Percentiles rank a stretch among this genome's conserved stretches.
Evolutionary conservation across 2,329 filamentous ascomycete genomes (phyloP).

Genomic region (Colletotrichum ledebouriae): DNA sequence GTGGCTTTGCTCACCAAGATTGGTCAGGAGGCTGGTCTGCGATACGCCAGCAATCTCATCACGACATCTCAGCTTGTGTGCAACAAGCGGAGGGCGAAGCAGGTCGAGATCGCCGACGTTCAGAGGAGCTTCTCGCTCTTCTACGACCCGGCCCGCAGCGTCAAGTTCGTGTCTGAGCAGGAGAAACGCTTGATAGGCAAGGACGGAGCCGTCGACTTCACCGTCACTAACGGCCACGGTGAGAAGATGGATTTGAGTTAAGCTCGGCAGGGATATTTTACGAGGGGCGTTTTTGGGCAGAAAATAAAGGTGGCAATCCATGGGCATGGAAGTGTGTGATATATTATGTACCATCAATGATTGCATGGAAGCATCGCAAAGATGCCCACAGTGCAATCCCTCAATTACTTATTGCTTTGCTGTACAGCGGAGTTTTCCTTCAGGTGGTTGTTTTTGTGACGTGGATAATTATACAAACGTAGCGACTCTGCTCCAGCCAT

Average conservation of each 20-base stretch:
- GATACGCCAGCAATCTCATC: slow-evolving; percentile 98
- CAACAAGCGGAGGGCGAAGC: slow-evolving; percentile 86
- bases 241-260: slow-evolving; percentile 63
- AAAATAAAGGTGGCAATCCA: slow-evolving; percentile 35
- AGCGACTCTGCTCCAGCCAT: slow-evolving; percentile 66
- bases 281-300: slow-evolving; percentile 42
- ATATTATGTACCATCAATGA: slow-evolving; percentile 43
- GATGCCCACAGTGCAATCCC: slow-evolving; percentile 36
- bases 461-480: slow-evolving; percentile 56
- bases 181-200: slow-evolving; percentile 95
- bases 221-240: slow-evolving; percentile 67
- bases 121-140: slow-evolving; percentile 95
- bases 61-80: slow-evolving; percentile 91
- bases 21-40: slow-evolving; percentile 88
- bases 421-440: background rate
- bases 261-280: slow-evolving; percentile 37
- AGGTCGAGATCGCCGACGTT: slow-evolving; percentile 89
- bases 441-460: background rate
- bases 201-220: slow-evolving; percentile 82
- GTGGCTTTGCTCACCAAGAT: slow-evolving; percentile 96
- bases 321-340: slow-evolving; percentile 40
- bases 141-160: slow-evolving; percentile 88
- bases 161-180: slow-evolving; percentile 89
- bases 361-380: slow-evolving; percentile 34
- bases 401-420: slow-evolving; percentile 25